Percentiles rank a stretch among this genome's conserved stretches.
Conservation (phyloP, 352 stramenopile species). For the Phytophthora pini region DNA sequence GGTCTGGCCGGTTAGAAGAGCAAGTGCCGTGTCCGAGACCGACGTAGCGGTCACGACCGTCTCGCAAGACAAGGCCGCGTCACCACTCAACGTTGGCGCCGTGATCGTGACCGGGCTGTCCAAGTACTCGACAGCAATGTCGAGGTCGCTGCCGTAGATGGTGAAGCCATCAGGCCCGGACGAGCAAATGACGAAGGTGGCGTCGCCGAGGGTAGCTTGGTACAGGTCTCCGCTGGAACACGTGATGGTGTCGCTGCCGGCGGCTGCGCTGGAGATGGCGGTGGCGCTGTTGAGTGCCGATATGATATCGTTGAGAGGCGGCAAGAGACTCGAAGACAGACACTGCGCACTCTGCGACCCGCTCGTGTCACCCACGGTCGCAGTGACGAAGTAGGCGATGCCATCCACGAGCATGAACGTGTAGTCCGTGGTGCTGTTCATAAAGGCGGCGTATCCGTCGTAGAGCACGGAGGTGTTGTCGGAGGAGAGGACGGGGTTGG, state of each 20-base stretch:
- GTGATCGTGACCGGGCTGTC: constrained; percentile 24
- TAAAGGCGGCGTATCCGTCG: constrained; percentile 31
- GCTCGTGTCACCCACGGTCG: constrained; percentile 12
- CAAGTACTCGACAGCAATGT: constrained; percentile 29
- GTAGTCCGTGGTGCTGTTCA: constrained; percentile 20
- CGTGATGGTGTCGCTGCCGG: constrained; percentile 15
- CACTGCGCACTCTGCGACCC: constrained; percentile 17
- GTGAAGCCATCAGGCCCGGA: constrained; percentile 16
- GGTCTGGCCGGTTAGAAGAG: constrained; percentile 22
- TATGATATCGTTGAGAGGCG: constrained; percentile 25
- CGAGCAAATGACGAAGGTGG: constrained; percentile 36
- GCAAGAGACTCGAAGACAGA: constrained; percentile 17
- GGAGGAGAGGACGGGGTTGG: constrained; percentile 32
- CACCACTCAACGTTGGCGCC: constrained; percentile 16
- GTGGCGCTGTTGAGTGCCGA: constrained; percentile 21
- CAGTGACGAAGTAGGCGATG: constrained; percentile 36
- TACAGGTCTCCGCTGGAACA: constrained; percentile 36
- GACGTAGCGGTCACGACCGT: constrained; percentile 13
- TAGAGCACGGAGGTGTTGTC: constrained; percentile 38
- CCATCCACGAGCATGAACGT: constrained; percentile 37
- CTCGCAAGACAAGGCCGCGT: constrained; percentile 14
- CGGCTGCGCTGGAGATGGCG: constrained; percentile 10
- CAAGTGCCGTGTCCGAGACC: constrained; percentile 26
- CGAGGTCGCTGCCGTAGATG: constrained; percentile 30
- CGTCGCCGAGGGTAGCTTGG: constrained; percentile 25